phyloP scores from a whole-genome alignment of 768 basidiomycete species.

The Chlorophyllum brunneum region DNA sequence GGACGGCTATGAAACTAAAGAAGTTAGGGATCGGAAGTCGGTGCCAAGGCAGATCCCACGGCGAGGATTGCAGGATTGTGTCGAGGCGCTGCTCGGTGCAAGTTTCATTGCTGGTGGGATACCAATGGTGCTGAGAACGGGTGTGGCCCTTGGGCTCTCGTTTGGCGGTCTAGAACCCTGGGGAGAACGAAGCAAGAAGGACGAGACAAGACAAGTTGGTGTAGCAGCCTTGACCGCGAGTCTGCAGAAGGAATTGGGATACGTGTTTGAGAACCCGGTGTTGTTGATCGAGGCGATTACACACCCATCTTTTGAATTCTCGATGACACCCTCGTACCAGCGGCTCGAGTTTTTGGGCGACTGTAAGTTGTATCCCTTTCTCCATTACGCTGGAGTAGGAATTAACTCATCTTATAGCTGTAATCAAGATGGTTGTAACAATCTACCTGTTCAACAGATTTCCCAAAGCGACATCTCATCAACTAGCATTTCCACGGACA shows the following conservation, averaged over 20 bases:
- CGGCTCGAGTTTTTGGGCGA: slow-evolving; percentile 89
- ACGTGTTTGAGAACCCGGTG: slow-evolving; percentile 59
- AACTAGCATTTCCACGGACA: slow-evolving; percentile 68
- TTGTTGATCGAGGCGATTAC: slow-evolving; percentile 78
- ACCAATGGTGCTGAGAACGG: slow-evolving; percentile 59
- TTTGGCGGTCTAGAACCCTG: slow-evolving; percentile 74
- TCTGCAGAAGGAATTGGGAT: slow-evolving; percentile 65
- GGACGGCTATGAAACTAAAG: slow-evolving; percentile 22
- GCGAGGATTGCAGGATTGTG: slow-evolving; percentile 79
- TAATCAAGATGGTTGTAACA: slow-evolving; percentile 70
- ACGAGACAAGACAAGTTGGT: slow-evolving; percentile 23
- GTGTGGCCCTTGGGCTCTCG: slow-evolving; percentile 60
- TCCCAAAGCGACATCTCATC: slow-evolving; percentile 68
- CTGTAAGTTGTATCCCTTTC: slow-evolving; percentile 43
- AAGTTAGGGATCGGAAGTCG: slow-evolving; percentile 21
- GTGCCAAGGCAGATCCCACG: slow-evolving; percentile 54
- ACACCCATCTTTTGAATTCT: slow-evolving; percentile 68
- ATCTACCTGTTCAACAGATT: slow-evolving; percentile 68
- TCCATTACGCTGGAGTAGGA: not conserved
- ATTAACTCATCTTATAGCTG: slow-evolving; percentile 41
- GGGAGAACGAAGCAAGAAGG: slow-evolving; percentile 49
- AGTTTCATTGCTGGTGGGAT: slow-evolving; percentile 73
- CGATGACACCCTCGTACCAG: slow-evolving; percentile 66
- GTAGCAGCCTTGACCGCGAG: slow-evolving; percentile 45
- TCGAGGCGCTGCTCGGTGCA: slow-evolving; percentile 83